Evolutionary conservation across 805 yeast species (phyloP), one percentile per base, ranked within the genome.

Genomic region (Metschnikowia matae): DNA sequence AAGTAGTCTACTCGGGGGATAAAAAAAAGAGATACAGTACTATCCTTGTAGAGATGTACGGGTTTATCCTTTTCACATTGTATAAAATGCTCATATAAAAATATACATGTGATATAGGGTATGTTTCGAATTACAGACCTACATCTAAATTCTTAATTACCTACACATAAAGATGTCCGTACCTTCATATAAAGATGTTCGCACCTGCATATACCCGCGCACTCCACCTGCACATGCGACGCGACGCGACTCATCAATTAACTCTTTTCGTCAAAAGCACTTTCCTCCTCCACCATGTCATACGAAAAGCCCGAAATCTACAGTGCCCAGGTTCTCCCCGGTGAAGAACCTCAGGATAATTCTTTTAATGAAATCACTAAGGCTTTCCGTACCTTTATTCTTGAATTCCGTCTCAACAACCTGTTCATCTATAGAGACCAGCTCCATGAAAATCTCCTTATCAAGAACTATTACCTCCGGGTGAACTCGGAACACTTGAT

Each of bases 371-470:
- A 85, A 66, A 77, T 86, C 60, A 79, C 83, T 61, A 83, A 82
- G 57, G 87, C 90, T 2, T 91, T 92, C 74, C 82, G 85, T 57
- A 77, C 81, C 58, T 94, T 94, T 67, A 79, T 94, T 38, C 73
- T 89, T 48, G 96, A 90, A 65, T 94, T 89, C 68, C 80, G 96
- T 68, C 78, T 89, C 53, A 86, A 87, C 62, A 81, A 88, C 51
- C 85, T 83, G 64, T 94, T 87, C 66, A 75, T 90, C 37, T 92
- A 92, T 73, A 78, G 96, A 75, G 97, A 91, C 61, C 96, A 91
- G 65, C 75, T 94, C 49, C 77, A 97, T 58, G 96, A 89, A 61
- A 89, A 91, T 67, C 72, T 95, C 43, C 74, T 92, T 46, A 84
- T 89, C 55, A 84, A 84, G 49, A 82, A 84, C 60, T 91, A 82